Evolutionary conservation across 495 filamentous ascomycete species (phyloP).

Genomic region (Podospora bellae-mahoneyi): DNA sequence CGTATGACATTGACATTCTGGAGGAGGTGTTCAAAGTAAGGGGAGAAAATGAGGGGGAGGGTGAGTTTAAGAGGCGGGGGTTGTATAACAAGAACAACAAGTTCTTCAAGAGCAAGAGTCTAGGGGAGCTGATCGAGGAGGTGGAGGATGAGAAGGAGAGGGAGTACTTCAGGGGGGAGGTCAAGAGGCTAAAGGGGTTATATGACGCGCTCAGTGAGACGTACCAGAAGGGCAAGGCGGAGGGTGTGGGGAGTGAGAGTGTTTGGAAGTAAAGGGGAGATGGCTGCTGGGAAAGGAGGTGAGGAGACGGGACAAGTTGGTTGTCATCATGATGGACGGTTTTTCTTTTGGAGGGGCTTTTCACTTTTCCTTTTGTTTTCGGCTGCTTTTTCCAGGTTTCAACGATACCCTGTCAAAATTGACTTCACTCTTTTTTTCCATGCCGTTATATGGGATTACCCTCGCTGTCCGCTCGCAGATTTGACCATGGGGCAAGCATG

Average conservation of each 20-base stretch:
- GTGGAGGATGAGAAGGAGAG: conserved; percentile 21
- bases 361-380: too few relatives aligned
- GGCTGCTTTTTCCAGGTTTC: too few relatives aligned
- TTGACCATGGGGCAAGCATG: too few relatives aligned
- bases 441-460: too few relatives aligned
- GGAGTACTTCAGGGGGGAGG: conserved; percentile 26
- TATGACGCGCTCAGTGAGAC: conserved; percentile 37
- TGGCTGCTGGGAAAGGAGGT: background rate
- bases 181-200: conserved; percentile 35
- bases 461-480: too few relatives aligned
- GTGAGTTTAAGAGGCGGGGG: conserved; percentile 25
- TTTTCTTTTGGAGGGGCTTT: too few relatives aligned
- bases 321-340: background rate
- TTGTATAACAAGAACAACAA: conserved; percentile 42
- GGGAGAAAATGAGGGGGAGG: conserved; percentile 22
- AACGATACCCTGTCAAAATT: too few relatives aligned
- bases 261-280: conserved; percentile 35
- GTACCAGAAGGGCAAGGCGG: conserved; percentile 37
- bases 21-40: conserved; percentile 41
- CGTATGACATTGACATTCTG: conserved; percentile 43
- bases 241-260: conserved; percentile 36
- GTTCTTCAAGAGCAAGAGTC: conserved; percentile 40
- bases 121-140: conserved; percentile 32
- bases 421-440: too few relatives aligned
- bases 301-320: background rate